These are phyloP conservation scores for Hyphopichia fennica DNA, from an alignment of 1,139 yeast genomes.

Conservation along the genomic window DNA sequence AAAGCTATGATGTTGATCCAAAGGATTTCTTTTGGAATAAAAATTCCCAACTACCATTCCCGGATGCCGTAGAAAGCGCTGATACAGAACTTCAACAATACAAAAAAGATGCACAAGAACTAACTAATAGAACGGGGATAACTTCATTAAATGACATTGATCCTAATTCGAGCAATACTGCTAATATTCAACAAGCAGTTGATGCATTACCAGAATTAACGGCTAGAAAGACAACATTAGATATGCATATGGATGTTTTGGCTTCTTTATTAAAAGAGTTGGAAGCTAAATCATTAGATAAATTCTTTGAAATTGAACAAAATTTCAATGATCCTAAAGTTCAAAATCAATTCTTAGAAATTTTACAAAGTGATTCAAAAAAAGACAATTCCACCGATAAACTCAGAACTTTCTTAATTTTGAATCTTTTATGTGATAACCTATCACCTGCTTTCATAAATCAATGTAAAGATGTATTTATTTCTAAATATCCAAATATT, in stretches of 20 bases:
- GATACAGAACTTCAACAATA: conserved; percentile 79
- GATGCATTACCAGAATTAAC: conserved; percentile 91
- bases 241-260: conserved; percentile 95
- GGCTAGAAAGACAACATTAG: conserved; percentile 82
- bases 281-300: conserved; percentile 82
- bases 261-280: conserved; percentile 80
- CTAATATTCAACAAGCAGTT: conserved; percentile 83
- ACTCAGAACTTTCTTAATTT: conserved; percentile 80
- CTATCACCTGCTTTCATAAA: conserved; percentile 61
- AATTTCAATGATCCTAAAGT: conserved; percentile 61
- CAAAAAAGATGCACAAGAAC: conserved; percentile 82
- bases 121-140: conserved; percentile 79
- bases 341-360: conserved; percentile 58
- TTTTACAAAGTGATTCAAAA: conserved; percentile 50
- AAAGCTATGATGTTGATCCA: conserved; percentile 84
- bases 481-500: conserved; percentile 52
- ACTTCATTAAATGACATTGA: conserved; percentile 71
- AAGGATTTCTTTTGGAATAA: conserved; percentile 87
- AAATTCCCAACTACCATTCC: conserved; percentile 88
- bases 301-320: conserved; percentile 92
- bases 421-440: conserved; percentile 57
- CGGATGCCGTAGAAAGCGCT: conserved; percentile 96
- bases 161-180: conserved; percentile 61
- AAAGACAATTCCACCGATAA: conserved; percentile 71
- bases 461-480: conserved; percentile 66